Evolutionary conservation across 345 rosid genomes (phyloP).

Genomic region (Eucalyptus erythrocorys): DNA sequence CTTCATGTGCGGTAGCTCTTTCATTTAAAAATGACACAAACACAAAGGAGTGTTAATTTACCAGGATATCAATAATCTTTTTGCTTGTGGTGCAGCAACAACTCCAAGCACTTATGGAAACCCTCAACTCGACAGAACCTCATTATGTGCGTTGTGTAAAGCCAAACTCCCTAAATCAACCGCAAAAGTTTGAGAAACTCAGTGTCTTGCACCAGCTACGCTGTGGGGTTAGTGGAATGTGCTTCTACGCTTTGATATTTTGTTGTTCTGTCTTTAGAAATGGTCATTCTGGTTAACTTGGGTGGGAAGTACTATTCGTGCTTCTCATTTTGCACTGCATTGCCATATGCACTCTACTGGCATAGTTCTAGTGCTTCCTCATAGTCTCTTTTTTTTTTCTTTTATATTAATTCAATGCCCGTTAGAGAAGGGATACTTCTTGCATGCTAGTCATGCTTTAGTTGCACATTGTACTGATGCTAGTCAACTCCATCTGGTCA

Average conservation of each 20-base stretch:
- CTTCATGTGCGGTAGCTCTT: not conserved
- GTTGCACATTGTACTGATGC: not conserved
- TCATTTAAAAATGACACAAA: not conserved
- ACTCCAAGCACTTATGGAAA: constrained; percentile 98
- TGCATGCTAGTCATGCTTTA: not conserved
- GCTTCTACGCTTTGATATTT: not conserved
- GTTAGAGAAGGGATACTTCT: not conserved
- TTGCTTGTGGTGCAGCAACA: constrained; percentile 55
- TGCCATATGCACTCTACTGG: not conserved
- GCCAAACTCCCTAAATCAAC: constrained; percentile 85
- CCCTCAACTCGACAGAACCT: constrained; percentile 87
- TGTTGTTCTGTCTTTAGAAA: not conserved
- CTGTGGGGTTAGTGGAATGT: constrained; percentile 71
- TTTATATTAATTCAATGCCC: not conserved
- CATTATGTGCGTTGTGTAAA: constrained; percentile 98
- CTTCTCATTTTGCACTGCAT: not conserved
- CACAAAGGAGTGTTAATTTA: not conserved
- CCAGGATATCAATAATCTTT: not conserved
- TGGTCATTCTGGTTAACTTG: not conserved
- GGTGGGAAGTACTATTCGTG: not conserved
- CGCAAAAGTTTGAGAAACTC: constrained; percentile 78
- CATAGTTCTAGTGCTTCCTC: not conserved
- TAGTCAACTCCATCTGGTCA: not conserved
- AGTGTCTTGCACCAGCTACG: constrained; percentile 90
- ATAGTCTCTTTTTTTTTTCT: not conserved